Evolutionary conservation across 2,329 filamentous ascomycete species (phyloP), one percentile per base, ranked within the genome.

Genomic region (Cladophialophora carrionii): DNA sequence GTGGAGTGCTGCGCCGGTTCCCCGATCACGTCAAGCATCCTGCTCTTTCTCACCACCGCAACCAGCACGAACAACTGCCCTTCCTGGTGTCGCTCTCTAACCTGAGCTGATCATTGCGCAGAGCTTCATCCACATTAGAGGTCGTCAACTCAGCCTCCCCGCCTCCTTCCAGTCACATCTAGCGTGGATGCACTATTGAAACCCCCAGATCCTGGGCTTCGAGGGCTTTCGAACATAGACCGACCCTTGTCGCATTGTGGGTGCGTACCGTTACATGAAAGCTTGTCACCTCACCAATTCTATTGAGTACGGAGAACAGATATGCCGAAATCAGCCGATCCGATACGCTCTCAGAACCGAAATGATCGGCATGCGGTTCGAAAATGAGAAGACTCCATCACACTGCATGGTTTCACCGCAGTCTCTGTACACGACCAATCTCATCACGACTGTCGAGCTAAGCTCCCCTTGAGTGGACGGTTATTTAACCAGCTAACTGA

Each of bases 301-400:
- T 31, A 34, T 37, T 26, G n/a, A n/a, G n/a, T 3, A 29, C 26
- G 3, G 26, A 3, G 26, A 3, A 29, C 57, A 34, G 55, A 62
- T 55, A 53, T 65, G 53, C 63, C 63, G 63, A 61, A 57, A 61
- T 65, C 41, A 53, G 43, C 31, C 57, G 24, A 29, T 61, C 20
- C 55, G 24, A 22, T 14, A 60, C 14, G n/a, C 29, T 57, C 49
- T 54, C 31, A 59, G 59, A 62, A 65, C 46, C 29, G 63, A 62
- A 62, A 58, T 62, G 59, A 65, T 65, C 63, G 34, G 37, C 63
- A 20, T 58, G 22, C 20, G 34, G 12, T n/a, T 56, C 20, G 32
- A n/a, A 53, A 43, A 54, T 63, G 55, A 46, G 46, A 22, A 56
- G 57, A 54, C 52, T 55, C 63, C 63, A 65, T 65, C 26, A 22